Base-by-base conservation (phyloP, 495 filamentous ascomycete genomes). In the Trypethelium eluteriae region DNA sequence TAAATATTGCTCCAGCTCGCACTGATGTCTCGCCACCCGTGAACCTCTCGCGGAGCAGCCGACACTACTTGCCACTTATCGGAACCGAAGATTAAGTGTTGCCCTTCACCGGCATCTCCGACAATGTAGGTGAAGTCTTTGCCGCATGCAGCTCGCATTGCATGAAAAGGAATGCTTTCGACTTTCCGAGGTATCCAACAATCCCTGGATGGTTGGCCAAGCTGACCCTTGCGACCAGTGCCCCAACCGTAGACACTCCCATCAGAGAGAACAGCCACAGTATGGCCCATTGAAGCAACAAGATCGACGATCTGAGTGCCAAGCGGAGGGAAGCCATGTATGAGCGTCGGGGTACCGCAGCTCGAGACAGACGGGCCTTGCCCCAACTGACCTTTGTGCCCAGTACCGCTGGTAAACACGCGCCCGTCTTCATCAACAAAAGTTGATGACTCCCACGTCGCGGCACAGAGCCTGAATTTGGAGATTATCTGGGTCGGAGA, bases 181-280 rank as follows among this genome's bases (percentile, higher is more conserved):
- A 97, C 79, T 72, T 78, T 83, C 3, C 80, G 77, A 11, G 93
- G 93, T 34, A 68, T 67, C 75, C 77, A 82, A 6, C 87, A 76
- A 38, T 86, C 78, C 64, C 0, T 75, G 2, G 66, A 50, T 1
- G 77, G 73, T 11, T 80, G 70, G 3, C 90, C 92, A 0, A 98
- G 75, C 73, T 98, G 93, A 0, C 92, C 92, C 77, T 96, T 92
- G 38, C 92, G 81, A 5, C 86, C 85, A 68, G 80, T 87, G 2
- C 94, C 94, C 94, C 94, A 97, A 2, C 93, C 94, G 74, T 88
- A 96, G 1, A 88, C 87, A 1, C 88, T 80, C 2, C 92, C 93
- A 74, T 88, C 88, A 38, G 81, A 82, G 0, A 96, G 76, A 3
- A 96, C 83, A 3, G 81, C 85, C 18, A 92, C 85, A 0, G 85